These are phyloP conservation scores for Incumbomyces delicatus DNA, from an alignment of 2,329 filamentous ascomycete genomes.

Conservation along the genomic window DNA sequence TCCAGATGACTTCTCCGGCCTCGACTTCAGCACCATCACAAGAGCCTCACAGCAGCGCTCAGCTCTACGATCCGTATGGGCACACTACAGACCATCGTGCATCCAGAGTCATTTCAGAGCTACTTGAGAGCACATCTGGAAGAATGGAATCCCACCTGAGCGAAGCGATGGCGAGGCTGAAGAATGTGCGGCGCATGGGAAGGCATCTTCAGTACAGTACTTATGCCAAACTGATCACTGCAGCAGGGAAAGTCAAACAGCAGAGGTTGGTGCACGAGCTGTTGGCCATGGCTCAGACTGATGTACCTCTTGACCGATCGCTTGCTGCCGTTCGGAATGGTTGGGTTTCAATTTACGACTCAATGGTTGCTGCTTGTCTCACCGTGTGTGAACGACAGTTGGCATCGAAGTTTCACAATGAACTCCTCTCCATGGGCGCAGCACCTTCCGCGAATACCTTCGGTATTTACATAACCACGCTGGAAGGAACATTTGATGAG, in stretches of 20 bases:
- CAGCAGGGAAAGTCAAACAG: constrained; percentile 76
- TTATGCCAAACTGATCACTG: constrained; percentile 88
- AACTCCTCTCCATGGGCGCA: constrained; percentile 80
- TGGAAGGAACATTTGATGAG: constrained; percentile 97
- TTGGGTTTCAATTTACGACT: constrained; percentile 91
- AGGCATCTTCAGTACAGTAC: constrained; percentile 92
- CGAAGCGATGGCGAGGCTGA: constrained; percentile 73
- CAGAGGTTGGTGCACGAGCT: constrained; percentile 77
- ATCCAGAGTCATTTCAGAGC: constrained; percentile 79
- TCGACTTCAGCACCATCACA: constrained; percentile 52
- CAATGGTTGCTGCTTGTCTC: constrained; percentile 89
- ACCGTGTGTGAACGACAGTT: constrained; percentile 69
- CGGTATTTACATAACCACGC: constrained; percentile 95
- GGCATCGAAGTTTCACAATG: constrained; percentile 81
- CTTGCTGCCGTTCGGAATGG: constrained; percentile 85
- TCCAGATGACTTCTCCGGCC: constrained; percentile 25
- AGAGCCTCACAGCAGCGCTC: constrained; percentile 44
- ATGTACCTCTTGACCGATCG: constrained; percentile 75
- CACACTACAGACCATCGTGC: constrained; percentile 87
- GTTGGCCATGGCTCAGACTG: constrained; percentile 75
- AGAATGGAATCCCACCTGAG: constrained; percentile 64
- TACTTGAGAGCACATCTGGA: constrained; percentile 70
- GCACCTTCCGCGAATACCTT: constrained; percentile 96
- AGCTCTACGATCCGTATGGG: constrained; percentile 71
- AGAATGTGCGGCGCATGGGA: constrained; percentile 85